Evolutionary conservation across 2,329 filamentous ascomycete genomes (phyloP).

Genomic region (Pseudogymnoascus sp.): DNA sequence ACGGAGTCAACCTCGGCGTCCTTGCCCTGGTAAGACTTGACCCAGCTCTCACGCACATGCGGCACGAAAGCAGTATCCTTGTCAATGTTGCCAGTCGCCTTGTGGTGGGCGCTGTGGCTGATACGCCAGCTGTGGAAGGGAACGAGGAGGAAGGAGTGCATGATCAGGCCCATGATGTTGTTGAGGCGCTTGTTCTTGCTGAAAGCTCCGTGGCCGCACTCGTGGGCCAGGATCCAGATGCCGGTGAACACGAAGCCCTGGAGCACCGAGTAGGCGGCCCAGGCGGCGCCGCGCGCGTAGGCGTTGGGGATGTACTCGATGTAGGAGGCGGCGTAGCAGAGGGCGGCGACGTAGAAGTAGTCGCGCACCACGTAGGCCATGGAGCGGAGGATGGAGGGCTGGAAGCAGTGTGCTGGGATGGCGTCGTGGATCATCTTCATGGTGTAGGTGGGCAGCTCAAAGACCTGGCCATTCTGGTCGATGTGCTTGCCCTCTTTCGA

Average conservation of each 20-base stretch:
- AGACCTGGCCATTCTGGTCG: conserved; percentile 14
- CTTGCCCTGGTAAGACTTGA: conserved; percentile 12
- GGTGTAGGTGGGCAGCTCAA: conserved; percentile 23
- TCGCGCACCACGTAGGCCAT: conserved; percentile 50
- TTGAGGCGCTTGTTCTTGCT: conserved; percentile 49
- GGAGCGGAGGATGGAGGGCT: conserved; percentile 43
- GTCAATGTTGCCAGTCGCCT: conserved; percentile 57
- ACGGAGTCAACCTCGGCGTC: conserved; percentile 10
- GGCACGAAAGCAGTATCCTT: conserved; percentile 59
- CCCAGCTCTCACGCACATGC: conserved; percentile 29
- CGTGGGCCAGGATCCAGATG: conserved; percentile 63
- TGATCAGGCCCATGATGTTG: conserved; percentile 51
- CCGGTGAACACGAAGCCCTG: conserved; percentile 60
- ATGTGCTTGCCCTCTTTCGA: conserved; percentile 11
- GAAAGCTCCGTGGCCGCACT: conserved; percentile 63
- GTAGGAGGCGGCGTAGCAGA: conserved; percentile 43
- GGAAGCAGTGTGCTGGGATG: conserved; percentile 54
- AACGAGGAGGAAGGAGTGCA: conserved; percentile 58
- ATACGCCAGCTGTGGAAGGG: conserved; percentile 68
- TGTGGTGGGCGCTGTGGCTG: conserved; percentile 60
- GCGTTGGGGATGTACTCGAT: conserved; percentile 42
- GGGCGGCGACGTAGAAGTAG: conserved; percentile 38
- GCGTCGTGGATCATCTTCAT: conserved; percentile 31
- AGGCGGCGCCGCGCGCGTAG: conserved; percentile 38
- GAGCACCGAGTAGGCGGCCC: conserved; percentile 51